Evolutionary conservation across 202 grass and related monocot genomes (phyloP), one percentile per base, ranked within the genome.

Genomic region (Hordeum pubiflorum): DNA sequence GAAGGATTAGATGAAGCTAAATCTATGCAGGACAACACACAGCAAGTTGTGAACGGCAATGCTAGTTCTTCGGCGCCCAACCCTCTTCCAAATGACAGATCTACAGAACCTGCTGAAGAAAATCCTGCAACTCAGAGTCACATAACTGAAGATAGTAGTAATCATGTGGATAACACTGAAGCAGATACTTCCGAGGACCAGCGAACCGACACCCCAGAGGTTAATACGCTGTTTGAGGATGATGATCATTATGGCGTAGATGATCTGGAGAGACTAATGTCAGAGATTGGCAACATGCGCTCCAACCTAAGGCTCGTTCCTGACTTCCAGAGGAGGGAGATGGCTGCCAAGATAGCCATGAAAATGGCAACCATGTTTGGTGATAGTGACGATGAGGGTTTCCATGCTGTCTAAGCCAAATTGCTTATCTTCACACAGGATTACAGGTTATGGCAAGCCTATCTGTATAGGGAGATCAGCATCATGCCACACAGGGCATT

Each of bases 351-450:
- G 54, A 62, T 91, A 83, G 92, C 92, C 11, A 91, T 95, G 90
- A 93, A 88, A 85, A 96, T 96, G 92, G 96, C 96, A 20, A 17
- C 85, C 63, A 95, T 93, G 92, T 99, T 96, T 86, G 90, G 87
- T 70, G 90, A 81, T 74, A 85, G 55, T 6, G 94, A 97, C 5
- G 87, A 93, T 60, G 88, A 91, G 63, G 87, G 60, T 70, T 72
- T 58, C 43, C 36, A 82, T 27, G 74, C 59, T 52, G 68, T 63
- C 18, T 81, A 65, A 81, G 75, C 27, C 31, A 63, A 44, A 44
- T 40, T 14, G 11, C 21, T 52, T 38, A n/a, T 58, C 52, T 27
- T 9, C 44, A 68, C 5, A 61, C 39, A 14, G 56, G 44, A 48
- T 44, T 54, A n/a, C 23, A 48, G 20, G 34, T 55, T 69, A 79